Conservation (phyloP, 2,329 filamentous ascomycete species). For the Talaromyces sp. region DNA sequence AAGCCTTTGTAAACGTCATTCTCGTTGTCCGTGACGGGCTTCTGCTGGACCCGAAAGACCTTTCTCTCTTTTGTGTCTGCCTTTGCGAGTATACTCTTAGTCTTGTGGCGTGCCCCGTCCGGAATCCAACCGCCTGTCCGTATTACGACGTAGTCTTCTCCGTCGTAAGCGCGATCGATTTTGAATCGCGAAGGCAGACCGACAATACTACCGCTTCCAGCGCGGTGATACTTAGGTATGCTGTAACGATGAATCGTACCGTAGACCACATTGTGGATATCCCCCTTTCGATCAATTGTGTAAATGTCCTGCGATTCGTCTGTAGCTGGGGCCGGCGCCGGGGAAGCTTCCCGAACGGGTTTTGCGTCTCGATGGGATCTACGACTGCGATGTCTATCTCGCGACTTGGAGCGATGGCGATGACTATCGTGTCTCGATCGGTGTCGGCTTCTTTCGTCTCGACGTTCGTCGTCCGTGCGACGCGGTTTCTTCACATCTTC, state of each 20-base stretch:
- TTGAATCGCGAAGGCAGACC: slow-evolving; percentile 59
- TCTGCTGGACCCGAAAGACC: slow-evolving; percentile 28
- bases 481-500: slow-evolving; percentile 20
- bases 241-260: slow-evolving; percentile 68
- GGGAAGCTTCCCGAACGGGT: slow-evolving; percentile 1
- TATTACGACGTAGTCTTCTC: slow-evolving; percentile 38
- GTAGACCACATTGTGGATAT: slow-evolving; percentile 70
- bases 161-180: slow-evolving; percentile 62
- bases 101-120: slow-evolving; percentile 48
- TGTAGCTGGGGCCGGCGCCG: not conserved
- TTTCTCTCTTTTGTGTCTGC: slow-evolving; percentile 23
- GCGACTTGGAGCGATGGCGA: slow-evolving; percentile 23
- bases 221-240: slow-evolving; percentile 67
- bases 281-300: slow-evolving; percentile 69
- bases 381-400: slow-evolving; percentile 21
- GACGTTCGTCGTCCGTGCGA: slow-evolving; percentile 18
- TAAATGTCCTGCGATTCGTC: slow-evolving; percentile 43
- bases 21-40: slow-evolving; percentile 23
- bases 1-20: slow-evolving; percentile 28
- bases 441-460: slow-evolving; percentile 25
- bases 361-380: slow-evolving; percentile 19
- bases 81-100: slow-evolving; percentile 38
- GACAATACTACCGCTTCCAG: slow-evolving; percentile 66
- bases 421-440: slow-evolving; percentile 25
- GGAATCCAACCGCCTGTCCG: slow-evolving; percentile 30